A percentile compares a stretch with the other conserved stretches of the same genome.
These are phyloP conservation scores for Aspergillus oerlinghausenensis DNA, from an alignment of 2,329 filamentous ascomycete genomes.

Conservation along the genomic window DNA sequence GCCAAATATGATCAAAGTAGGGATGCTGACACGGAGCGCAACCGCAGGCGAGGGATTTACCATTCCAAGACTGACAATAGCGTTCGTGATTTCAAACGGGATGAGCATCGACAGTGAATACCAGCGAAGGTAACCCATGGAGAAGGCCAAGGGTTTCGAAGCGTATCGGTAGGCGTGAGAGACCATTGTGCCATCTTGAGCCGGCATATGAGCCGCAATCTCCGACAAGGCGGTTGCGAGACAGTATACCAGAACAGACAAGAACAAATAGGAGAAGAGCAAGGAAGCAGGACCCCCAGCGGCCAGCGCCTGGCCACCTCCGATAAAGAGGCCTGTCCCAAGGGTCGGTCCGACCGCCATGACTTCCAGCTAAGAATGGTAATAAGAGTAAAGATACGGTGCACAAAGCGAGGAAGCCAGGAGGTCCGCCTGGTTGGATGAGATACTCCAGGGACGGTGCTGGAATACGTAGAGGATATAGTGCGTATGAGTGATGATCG, in stretches of 20 bases:
- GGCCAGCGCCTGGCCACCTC: conserved; percentile 50
- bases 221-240: conserved; percentile 44
- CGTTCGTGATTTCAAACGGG: conserved; percentile 60
- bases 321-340: conserved; percentile 52
- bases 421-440: neutral
- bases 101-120: conserved; percentile 43
- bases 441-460: neutral
- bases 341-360: conserved; percentile 57
- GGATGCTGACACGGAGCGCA: conserved; percentile 46
- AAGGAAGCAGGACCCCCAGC: conserved; percentile 50
- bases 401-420: neutral
- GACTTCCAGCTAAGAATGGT: conserved; percentile 37
- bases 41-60: conserved; percentile 46
- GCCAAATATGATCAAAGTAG: conserved; percentile 54
- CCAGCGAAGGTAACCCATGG: conserved; percentile 43
- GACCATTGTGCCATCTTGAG: conserved; percentile 36
- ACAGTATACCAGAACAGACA: conserved; percentile 45
- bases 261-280: conserved; percentile 48
- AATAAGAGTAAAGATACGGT: conserved; percentile 9
- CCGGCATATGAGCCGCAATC: conserved; percentile 34
- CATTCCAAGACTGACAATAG: conserved; percentile 58
- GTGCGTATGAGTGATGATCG: neutral
- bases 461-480: neutral
- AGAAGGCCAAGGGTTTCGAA: conserved; percentile 35
- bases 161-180: conserved; percentile 38